These are phyloP conservation scores for Heterobasidion irregulare DNA, from an alignment of 1,284 basidiomycete species.

Conservation along the genomic window DNA sequence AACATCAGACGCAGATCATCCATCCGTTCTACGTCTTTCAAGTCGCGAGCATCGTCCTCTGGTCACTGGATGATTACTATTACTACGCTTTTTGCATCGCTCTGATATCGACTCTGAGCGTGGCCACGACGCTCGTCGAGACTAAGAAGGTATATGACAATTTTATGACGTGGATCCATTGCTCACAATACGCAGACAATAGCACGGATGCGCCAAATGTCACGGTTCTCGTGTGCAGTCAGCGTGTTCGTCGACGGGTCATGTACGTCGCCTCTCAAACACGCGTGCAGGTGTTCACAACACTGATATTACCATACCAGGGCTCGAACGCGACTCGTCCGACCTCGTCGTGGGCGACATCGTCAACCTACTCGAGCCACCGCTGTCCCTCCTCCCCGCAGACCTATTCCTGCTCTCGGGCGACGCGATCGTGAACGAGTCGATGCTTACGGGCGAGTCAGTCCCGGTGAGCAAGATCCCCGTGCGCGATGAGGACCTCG, in stretches of 20 bases:
- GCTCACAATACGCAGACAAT: slow-evolving; percentile 58
- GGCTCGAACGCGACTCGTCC: slow-evolving; percentile 68
- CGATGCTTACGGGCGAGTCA: slow-evolving; percentile 96
- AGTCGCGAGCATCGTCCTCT: slow-evolving; percentile 90
- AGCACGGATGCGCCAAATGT: slow-evolving; percentile 94
- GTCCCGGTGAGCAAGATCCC: slow-evolving; percentile 88
- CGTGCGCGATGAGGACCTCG: slow-evolving; percentile 64
- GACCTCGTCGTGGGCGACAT: slow-evolving; percentile 92
- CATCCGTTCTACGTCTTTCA: slow-evolving; percentile 99
- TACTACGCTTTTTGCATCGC: slow-evolving; percentile 98
- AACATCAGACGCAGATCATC: slow-evolving; percentile 48
- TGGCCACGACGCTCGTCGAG: slow-evolving; percentile 84
- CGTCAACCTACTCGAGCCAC: slow-evolving; percentile 78
- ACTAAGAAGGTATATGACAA: slow-evolving; percentile 66
- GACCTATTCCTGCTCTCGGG: slow-evolving; percentile 91
- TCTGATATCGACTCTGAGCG: slow-evolving; percentile 83
- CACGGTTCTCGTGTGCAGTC: slow-evolving; percentile 81
- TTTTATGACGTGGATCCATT: not conserved
- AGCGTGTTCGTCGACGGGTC: slow-evolving; percentile 64
- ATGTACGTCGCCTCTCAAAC: slow-evolving; percentile 44
- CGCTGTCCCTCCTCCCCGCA: slow-evolving; percentile 76
- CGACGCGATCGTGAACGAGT: slow-evolving; percentile 97
- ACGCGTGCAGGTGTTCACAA: not conserved
- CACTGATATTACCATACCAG: slow-evolving; percentile 33
- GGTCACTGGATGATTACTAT: slow-evolving; percentile 94